These are phyloP conservation scores for Tylopilus rubrobrunneus DNA, from an alignment of 768 basidiomycete genomes.

Conservation along the genomic window DNA sequence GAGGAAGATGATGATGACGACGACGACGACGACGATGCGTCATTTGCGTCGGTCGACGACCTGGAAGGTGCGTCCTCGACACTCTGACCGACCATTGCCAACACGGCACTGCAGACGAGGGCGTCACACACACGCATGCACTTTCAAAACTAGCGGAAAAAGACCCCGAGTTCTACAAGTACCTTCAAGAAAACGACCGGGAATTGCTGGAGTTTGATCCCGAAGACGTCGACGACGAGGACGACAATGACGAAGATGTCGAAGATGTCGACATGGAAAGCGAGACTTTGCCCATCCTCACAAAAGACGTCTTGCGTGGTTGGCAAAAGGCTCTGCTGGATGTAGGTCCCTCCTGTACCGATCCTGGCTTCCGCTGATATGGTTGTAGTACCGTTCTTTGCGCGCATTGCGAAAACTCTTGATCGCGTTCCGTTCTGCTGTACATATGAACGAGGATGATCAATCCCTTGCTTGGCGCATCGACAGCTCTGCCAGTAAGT, in stretches of 20 bases:
- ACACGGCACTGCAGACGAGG: conserved; percentile 50
- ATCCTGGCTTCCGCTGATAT: neutral
- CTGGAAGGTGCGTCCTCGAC: conserved; percentile 49
- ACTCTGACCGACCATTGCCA: neutral
- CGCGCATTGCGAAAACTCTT: conserved; percentile 79
- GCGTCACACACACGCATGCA: conserved; percentile 70
- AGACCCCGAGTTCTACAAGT: conserved; percentile 99
- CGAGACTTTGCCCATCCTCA: conserved; percentile 52
- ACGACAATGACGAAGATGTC: conserved; percentile 39
- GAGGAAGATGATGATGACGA: conserved; percentile 34
- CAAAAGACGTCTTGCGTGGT: conserved; percentile 60
- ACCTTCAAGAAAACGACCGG: conserved; percentile 90
- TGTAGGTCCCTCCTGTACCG: conserved; percentile 38
- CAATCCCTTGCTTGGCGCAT: conserved; percentile 82
- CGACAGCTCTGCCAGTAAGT: conserved; percentile 55
- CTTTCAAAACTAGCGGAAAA: conserved; percentile 88
- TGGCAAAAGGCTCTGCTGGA: conserved; percentile 92
- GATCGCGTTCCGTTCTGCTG: conserved; percentile 89
- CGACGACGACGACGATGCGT: conserved; percentile 53
- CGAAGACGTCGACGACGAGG: conserved; percentile 42
- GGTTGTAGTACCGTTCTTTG: conserved; percentile 74
- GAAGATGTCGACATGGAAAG: conserved; percentile 41
- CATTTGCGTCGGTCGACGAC: conserved; percentile 77
- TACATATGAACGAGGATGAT: conserved; percentile 83
- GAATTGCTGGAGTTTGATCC: conserved; percentile 83